Percentiles rank a stretch among this genome's conserved stretches.
Evolutionary conservation across 1,284 basidiomycete species (phyloP).

Genomic region (Cutaneotrichosporon spelunceum): DNA sequence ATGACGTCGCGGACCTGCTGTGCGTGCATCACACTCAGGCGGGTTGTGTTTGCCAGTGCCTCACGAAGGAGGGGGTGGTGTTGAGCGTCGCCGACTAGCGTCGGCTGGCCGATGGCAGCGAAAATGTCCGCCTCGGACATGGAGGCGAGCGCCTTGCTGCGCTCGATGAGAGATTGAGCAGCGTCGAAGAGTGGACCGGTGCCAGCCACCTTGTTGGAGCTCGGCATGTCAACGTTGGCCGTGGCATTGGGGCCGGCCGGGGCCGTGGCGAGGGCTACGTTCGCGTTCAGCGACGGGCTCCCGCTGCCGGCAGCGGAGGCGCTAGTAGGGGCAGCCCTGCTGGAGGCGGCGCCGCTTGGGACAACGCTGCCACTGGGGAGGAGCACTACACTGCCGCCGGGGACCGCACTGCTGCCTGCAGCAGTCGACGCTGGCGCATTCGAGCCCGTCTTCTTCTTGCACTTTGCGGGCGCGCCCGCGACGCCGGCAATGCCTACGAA

Average conservation of each 20-base stretch:
- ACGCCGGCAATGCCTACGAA: neutral
- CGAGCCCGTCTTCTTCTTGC: neutral
- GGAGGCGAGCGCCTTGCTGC: neutral
- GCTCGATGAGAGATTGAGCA: neutral
- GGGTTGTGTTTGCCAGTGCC: neutral
- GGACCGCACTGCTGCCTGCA: neutral
- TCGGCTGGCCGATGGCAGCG: neutral
- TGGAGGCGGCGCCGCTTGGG: neutral
- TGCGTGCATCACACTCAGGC: neutral
- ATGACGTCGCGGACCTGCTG: conserved; percentile 4
- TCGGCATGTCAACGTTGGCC: neutral
- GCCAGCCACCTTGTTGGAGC: neutral
- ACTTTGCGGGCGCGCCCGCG: neutral
- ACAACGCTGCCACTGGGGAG: neutral
- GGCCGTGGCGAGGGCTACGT: neutral
- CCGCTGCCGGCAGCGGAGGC: neutral
- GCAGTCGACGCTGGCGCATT: neutral
- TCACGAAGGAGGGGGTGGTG: neutral
- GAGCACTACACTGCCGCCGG: too few relatives aligned
- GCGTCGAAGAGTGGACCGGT: neutral
- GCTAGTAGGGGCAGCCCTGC: too few relatives aligned
- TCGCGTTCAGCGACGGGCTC: neutral
- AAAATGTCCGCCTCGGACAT: conserved; percentile 4
- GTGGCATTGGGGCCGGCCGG: neutral
- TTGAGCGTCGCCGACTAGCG: neutral